Evolutionary conservation across 768 basidiomycete species (phyloP).

Genomic region (Tubosaeta sp.): DNA sequence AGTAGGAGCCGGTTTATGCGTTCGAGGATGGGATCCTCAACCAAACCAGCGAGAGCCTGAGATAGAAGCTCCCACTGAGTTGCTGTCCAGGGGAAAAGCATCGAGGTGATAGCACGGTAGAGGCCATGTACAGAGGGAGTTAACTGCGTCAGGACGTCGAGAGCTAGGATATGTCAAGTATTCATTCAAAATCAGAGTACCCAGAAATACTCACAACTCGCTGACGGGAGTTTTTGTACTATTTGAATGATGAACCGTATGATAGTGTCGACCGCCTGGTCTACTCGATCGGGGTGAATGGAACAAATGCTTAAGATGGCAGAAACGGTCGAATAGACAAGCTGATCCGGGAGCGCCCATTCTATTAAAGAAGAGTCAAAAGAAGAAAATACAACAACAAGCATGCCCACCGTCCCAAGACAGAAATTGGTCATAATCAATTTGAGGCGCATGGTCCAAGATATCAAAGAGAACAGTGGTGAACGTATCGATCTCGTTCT

Average conservation of each 20-base stretch:
- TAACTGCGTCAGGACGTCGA: slow-evolving; percentile 68
- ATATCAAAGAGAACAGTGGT: slow-evolving; percentile 62
- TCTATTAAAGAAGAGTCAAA: slow-evolving; percentile 41
- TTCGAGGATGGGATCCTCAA: slow-evolving; percentile 63
- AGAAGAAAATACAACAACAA: neutral
- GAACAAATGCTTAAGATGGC: slow-evolving; percentile 67
- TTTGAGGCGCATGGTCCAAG: slow-evolving; percentile 65
- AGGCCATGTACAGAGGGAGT: slow-evolving; percentile 83
- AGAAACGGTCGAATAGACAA: slow-evolving; percentile 74
- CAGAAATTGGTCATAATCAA: slow-evolving; percentile 73
- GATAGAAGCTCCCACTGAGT: slow-evolving; percentile 61
- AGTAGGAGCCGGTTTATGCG: slow-evolving; percentile 65
- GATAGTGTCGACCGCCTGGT: slow-evolving; percentile 54
- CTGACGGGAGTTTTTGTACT: slow-evolving; percentile 50
- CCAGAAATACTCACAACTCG: slow-evolving; percentile 43
- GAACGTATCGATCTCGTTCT: slow-evolving; percentile 46
- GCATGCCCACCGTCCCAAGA: slow-evolving; percentile 68
- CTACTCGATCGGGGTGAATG: slow-evolving; percentile 45
- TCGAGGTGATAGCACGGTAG: slow-evolving; percentile 80
- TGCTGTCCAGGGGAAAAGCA: slow-evolving; percentile 68
- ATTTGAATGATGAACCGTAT: slow-evolving; percentile 54
- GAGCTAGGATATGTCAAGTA: slow-evolving; percentile 38
- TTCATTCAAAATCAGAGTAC: neutral
- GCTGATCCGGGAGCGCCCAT: slow-evolving; percentile 83
- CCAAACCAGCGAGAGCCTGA: slow-evolving; percentile 51